Evolutionary conservation across 2,329 filamentous ascomycete genomes (phyloP), one percentile per base, ranked within the genome.

Genomic region (Xylariaceae sp.): DNA sequence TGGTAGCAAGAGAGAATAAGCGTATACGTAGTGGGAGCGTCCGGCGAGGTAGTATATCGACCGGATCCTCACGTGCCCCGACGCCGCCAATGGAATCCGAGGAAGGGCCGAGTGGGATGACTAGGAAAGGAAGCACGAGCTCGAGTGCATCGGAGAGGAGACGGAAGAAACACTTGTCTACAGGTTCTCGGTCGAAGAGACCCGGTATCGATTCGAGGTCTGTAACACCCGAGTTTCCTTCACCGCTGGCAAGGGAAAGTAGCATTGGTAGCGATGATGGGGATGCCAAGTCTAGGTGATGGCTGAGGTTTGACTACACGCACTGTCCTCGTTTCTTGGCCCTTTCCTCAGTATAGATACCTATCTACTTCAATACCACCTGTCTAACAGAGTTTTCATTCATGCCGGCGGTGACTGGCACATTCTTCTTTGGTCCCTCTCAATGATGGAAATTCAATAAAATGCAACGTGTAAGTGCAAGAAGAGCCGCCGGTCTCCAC

Each of bases 221-320:
- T 4, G 68, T 75, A 3, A 79, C 77, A 3, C 77, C 77, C 1
- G 77, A 81, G 34, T 68, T 69, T 16, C 67, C 76, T 4, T 80
- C 77, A 3, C 77, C 76, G 3, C 59, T 81, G 48, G 72, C 74
- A 6, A 68, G 66, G 41, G 75, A 76, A 53, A 75, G 69, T 48
- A 75, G 65, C 38, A 51, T 65, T 21, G 59, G 56, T 11, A 56
- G 52, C 22, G 58, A 59, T 11, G 48, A 22, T 17, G 25, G 41
- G 19, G 41, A 49, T 19, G 16, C 22, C 8, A 39, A 16, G 20
- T 16, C 39, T 5, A 41, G 40, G 23, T 47, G 44, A 16, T 45
- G 27, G n/a, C n/a, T n/a, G n/a, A n/a, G n/a, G n/a, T n/a, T n/a
- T n/a, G n/a, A n/a, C n/a, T n/a, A n/a, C n/a, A n/a, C n/a, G n/a